Conservation (phyloP, 306 rosid genomes). For the Hippophae gyantsensis region DNA sequence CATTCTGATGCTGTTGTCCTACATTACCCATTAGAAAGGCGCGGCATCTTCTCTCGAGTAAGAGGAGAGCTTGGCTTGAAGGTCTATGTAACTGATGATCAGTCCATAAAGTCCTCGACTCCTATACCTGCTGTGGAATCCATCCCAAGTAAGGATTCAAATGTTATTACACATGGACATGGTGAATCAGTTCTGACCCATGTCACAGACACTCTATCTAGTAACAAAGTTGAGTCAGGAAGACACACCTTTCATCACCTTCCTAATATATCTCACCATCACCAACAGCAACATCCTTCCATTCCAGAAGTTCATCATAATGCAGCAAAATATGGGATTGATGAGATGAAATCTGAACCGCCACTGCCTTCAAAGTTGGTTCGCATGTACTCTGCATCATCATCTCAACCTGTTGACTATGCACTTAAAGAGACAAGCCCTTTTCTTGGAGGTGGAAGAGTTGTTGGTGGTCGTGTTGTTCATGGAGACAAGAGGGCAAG, state of each 20-base stretch:
- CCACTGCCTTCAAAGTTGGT: conserved; percentile 43
- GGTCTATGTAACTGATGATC: conserved; percentile 52
- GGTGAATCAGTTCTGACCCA: conserved; percentile 17
- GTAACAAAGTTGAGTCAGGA: conserved; percentile 20
- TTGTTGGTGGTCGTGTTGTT: conserved; percentile 69
- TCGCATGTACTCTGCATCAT: conserved; percentile 33
- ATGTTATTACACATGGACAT: conserved; percentile 16
- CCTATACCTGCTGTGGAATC: conserved; percentile 43
- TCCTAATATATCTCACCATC: conserved; percentile 28
- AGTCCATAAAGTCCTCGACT: conserved; percentile 44
- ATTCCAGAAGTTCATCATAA: conserved; percentile 32
- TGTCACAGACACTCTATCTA: conserved; percentile 14
- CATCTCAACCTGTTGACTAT: conserved; percentile 64
- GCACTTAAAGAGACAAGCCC: conserved; percentile 92
- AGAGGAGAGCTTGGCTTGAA: conserved; percentile 80
- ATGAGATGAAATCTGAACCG: conserved; percentile 45
- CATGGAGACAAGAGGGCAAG: conserved; percentile 68
- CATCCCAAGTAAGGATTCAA: conserved; percentile 15
- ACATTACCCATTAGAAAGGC: conserved; percentile 76
- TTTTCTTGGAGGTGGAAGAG: conserved; percentile 82
- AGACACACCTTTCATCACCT: conserved; percentile 65
- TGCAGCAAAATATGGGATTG: conserved; percentile 42
- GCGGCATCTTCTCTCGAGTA: conserved; percentile 60
- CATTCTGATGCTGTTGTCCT: conserved; percentile 68
- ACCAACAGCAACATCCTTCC: conserved; percentile 33